Evolutionary conservation across 1,284 basidiomycete genomes (phyloP).

Genomic region (Ceratobasidium papillatum): DNA sequence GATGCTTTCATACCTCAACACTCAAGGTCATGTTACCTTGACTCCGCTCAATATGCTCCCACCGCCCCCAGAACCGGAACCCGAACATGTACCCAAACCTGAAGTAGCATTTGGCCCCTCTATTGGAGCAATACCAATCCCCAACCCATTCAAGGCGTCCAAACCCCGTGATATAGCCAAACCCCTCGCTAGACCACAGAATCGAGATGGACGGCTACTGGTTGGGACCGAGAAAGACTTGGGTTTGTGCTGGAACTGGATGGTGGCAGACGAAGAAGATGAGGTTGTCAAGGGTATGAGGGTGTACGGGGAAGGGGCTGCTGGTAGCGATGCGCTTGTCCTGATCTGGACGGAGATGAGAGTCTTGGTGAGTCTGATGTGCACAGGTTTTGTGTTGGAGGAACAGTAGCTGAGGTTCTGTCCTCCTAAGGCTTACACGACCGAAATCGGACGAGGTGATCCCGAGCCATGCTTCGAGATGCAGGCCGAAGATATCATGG

Average conservation of each 20-base stretch:
- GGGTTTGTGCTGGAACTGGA: constrained; percentile 21
- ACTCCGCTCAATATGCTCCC: constrained; percentile 30
- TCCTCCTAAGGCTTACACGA: background rate
- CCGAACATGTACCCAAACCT: constrained; percentile 25
- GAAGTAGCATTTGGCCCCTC: background rate
- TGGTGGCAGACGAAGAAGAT: constrained; percentile 5
- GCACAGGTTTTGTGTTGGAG: background rate
- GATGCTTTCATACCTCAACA: constrained; percentile 33
- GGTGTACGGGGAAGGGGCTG: background rate
- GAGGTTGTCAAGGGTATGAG: constrained; percentile 23
- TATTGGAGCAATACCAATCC: constrained; percentile 29
- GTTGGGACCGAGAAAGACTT: constrained; percentile 22
- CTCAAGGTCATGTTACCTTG: constrained; percentile 51
- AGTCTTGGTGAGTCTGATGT: constrained; percentile 9
- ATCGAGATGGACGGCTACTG: constrained; percentile 19
- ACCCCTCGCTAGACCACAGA: background rate
- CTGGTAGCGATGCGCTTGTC: background rate
- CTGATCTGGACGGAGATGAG: constrained; percentile 20
- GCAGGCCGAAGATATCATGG: background rate
- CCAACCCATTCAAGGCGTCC: constrained; percentile 26
- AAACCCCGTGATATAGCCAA: constrained; percentile 26
- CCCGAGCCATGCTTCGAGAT: background rate
- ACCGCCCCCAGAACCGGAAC: constrained; percentile 32
- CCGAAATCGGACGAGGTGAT: background rate
- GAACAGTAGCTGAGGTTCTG: background rate